These are phyloP conservation scores for Penicillium subrubescens DNA, from an alignment of 495 filamentous ascomycete genomes.

Conservation along the genomic window DNA sequence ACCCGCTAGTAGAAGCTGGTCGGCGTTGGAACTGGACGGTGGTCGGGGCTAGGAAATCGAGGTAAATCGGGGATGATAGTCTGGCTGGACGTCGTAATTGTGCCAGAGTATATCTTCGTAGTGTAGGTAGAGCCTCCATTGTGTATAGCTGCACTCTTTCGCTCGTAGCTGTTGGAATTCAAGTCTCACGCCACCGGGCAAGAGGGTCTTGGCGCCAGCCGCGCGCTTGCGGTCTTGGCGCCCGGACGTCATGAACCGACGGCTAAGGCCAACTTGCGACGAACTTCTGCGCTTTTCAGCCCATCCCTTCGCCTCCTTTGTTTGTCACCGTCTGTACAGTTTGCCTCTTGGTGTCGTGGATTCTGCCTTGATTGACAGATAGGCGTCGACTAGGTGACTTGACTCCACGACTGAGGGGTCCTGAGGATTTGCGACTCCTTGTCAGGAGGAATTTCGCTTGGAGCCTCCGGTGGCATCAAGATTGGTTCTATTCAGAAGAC, in stretches of 20 bases:
- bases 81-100: conserved; percentile 18
- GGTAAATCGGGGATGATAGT: conserved; percentile 28
- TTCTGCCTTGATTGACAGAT: not conserved
- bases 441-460: conserved; percentile 12
- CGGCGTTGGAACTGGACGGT: conserved; percentile 28
- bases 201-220: conserved; percentile 20
- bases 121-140: conserved; percentile 22
- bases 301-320: conserved; percentile 1
- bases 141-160: conserved; percentile 1
- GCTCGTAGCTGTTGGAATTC: not conserved
- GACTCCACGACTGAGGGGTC: not conserved
- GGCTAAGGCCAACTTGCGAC: conserved; percentile 32
- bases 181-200: not conserved
- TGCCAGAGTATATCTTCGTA: conserved; percentile 24
- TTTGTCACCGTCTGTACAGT: conserved; percentile 15
- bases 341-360: not conserved
- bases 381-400: conserved; percentile 3
- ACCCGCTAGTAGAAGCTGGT: conserved; percentile 32
- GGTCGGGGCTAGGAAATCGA: conserved; percentile 49
- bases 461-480: not conserved
- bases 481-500: not conserved
- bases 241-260: conserved; percentile 30
- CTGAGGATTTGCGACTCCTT: conserved; percentile 20
- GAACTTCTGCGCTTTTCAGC: conserved; percentile 7
- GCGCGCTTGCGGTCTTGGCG: conserved; percentile 33